Percentiles rank a stretch among this genome's conserved stretches.
Evolutionary conservation across 2,329 filamentous ascomycete species (phyloP).

Genomic region (Raffaelea arxii): DNA sequence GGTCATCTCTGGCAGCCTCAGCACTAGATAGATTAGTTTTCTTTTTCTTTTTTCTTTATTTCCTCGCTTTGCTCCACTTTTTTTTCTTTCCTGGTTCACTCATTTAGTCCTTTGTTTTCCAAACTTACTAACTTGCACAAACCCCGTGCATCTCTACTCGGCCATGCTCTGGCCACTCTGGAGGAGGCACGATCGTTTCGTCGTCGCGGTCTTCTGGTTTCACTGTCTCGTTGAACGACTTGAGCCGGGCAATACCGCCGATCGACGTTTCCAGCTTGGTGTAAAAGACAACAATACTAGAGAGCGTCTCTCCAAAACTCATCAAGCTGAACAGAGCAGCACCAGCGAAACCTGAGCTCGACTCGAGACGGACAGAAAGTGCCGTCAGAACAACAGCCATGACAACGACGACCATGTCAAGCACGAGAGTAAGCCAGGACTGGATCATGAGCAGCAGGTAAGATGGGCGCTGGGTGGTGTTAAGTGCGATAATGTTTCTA

Average conservation of each 20-base stretch:
- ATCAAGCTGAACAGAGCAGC: constrained; percentile 27
- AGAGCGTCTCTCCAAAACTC: constrained; percentile 21
- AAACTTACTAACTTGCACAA: constrained; percentile 14
- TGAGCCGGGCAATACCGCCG: constrained; percentile 21
- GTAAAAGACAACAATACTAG: constrained; percentile 20
- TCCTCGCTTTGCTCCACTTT: not conserved
- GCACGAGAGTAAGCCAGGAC: constrained; percentile 8
- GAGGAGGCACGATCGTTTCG: constrained; percentile 13
- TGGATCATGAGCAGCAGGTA: constrained; percentile 9
- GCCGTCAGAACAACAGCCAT: not conserved
- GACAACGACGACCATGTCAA: constrained; percentile 35
- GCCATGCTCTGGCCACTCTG: constrained; percentile 16
- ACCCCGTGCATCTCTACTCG: constrained; percentile 14
- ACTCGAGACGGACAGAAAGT: not conserved
- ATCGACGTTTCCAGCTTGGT: constrained; percentile 23
- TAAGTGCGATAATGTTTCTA: not conserved
- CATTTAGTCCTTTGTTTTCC: no score
- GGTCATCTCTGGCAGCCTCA: not conserved
- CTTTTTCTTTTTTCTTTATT: not conserved
- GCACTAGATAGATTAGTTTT: no score
- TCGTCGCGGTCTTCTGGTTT: constrained; percentile 14
- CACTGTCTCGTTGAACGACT: constrained; percentile 17
- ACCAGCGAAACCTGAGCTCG: constrained; percentile 26
- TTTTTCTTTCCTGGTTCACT: not conserved
- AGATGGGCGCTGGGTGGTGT: constrained; percentile 3